A percentile compares a stretch with the other conserved stretches of the same genome.
Conservation (phyloP, 192 early-diverging fungal species). For the Backusella westeae region DNA sequence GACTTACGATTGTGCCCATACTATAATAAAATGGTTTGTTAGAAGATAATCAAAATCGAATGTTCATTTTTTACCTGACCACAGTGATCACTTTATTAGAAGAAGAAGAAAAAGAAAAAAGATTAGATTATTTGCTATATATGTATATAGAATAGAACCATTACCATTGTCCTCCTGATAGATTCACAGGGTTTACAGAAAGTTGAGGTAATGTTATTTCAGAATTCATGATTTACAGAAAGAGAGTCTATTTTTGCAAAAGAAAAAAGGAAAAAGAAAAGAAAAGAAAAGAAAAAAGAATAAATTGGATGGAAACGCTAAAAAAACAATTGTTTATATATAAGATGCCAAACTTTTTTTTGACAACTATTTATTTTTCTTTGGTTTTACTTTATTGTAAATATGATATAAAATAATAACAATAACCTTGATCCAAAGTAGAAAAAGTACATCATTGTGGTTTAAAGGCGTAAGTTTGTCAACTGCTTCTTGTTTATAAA, state of each 20-base stretch:
- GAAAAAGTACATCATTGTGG: not conserved
- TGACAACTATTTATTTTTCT: not conserved
- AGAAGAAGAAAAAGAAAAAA: not conserved
- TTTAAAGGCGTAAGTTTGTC: not conserved
- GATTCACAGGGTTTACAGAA: not conserved
- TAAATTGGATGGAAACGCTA: not conserved
- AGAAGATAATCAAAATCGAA: not conserved
- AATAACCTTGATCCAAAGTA: not conserved
- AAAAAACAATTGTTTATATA: not conserved
- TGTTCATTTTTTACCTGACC: conserved; percentile 1
- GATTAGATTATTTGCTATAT: not conserved
- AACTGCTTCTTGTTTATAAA: not conserved
- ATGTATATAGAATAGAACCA: not conserved
- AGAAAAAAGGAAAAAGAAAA: not conserved
- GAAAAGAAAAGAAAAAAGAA: not conserved
- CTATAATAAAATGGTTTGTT: not conserved
- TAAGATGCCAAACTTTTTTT: not conserved
- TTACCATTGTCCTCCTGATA: conserved; percentile 13
- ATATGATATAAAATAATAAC: too few relatives aligned
- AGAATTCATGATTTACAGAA: not conserved
- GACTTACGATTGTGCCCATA: conserved; percentile 3
- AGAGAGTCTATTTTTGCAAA: not conserved
- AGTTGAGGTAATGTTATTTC: not conserved
- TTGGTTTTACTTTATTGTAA: not conserved
- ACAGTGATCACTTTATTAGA: conserved; percentile 1